Evolutionary conservation across 1,284 basidiomycete genomes (phyloP), one percentile per base, ranked within the genome.

Genomic region (Heterobasidion annosum): DNA sequence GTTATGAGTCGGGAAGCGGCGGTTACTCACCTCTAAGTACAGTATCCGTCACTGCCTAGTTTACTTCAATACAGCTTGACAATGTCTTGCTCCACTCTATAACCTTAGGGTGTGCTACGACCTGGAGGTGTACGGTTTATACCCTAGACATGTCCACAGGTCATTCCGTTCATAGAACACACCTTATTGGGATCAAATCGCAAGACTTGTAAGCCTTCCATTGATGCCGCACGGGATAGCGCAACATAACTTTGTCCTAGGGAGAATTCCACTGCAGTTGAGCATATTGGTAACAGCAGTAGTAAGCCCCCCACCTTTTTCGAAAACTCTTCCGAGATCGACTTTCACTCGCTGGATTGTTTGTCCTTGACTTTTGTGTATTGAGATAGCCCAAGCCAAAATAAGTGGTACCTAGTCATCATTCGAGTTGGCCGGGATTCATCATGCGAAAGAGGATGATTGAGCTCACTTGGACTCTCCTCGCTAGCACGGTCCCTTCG

Each of bases 311-410:
- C 59, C 73, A 79, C 92, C 93, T 69, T 93, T 95, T 71, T 97
- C 94, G 62, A 98, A 94, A 2, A 91, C 85, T 60, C 81, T 83
- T 3, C 78, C 81, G 25, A 93, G 71, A 64, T 93, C 90, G 44
- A 93, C 83, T 67, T 85, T 91, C 53, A 96, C 91, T 19, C 88
- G 78, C 54, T 93, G 86, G 16, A 96, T 74, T 0, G 90, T 95
- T 69, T 94, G 92, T 1, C 92, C 92, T 67, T 95, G 93, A 35
- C 88, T 89, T 69, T 98, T 97, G 68, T 98, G 94, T 53, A 97
- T 97, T 52, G 90, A 93, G 85, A 93, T 91, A 0, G 92, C 91
- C 91, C 91, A 94, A 0, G 91, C 82, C n/a, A 93, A 77, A 56
- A 94, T 92, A 35, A 95, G 70, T 0, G 90, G 91, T 1, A 93